These are phyloP conservation scores for Gracilaria vermiculophylla DNA, from an alignment of 23 red algal genomes.

Conservation along the genomic window DNA sequence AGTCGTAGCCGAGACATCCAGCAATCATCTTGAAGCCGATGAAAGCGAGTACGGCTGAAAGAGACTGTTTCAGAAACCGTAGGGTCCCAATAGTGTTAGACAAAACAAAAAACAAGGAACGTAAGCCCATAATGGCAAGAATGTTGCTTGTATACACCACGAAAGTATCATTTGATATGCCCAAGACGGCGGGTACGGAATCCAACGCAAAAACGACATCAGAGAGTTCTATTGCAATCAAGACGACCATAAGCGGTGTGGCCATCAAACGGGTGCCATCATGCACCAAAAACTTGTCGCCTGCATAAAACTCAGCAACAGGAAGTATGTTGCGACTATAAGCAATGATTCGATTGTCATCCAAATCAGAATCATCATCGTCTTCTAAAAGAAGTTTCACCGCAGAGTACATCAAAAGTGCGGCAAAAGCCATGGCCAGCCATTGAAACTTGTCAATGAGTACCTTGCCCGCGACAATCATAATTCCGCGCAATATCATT, in stretches of 20 bases:
- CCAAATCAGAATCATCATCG: constrained; percentile 61
- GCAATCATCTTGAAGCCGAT: constrained; percentile 86
- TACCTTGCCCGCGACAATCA: constrained; percentile 83
- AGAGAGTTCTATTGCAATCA: constrained; percentile 85
- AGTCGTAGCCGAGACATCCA: constrained; percentile 55
- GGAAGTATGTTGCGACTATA: constrained; percentile 56
- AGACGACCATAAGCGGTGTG: constrained; percentile 88
- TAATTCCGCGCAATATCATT: constrained; percentile 64
- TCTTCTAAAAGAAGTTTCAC: constrained; percentile 71
- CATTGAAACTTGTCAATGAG: constrained; percentile 79
- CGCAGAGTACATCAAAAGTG: constrained; percentile 77
- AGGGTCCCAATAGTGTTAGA: constrained; percentile 71
- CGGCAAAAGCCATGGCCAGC: constrained; percentile 74
- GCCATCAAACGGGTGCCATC: constrained; percentile 30
- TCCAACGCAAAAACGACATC: constrained; percentile 99
- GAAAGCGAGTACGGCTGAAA: constrained; percentile 86
- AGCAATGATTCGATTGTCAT: constrained; percentile 63
- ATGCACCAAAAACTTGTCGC: constrained; percentile 68
- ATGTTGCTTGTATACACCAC: constrained; percentile 96
- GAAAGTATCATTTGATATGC: constrained; percentile 81
- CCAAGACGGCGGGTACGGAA: constrained; percentile 91
- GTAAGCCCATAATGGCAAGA: constrained; percentile 90
- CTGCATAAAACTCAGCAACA: constrained; percentile 57
- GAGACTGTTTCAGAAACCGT: constrained; percentile 82
- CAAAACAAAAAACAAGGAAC: constrained; percentile 91